phyloP scores from a whole-genome alignment of 2,329 filamentous ascomycete genomes.

The Aspergillus uvarum region DNA sequence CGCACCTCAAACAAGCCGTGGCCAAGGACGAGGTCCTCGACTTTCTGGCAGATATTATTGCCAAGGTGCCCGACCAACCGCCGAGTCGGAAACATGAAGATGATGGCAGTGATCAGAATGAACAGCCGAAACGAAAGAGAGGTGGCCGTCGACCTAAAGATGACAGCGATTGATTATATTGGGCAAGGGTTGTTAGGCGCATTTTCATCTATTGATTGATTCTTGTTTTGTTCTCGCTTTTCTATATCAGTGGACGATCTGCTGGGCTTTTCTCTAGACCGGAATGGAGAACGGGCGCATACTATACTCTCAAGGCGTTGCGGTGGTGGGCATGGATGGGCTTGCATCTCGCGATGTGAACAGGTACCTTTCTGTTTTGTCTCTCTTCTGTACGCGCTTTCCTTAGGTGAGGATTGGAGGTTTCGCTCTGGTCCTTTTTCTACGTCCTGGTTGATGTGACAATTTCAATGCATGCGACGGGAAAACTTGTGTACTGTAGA shows the following conservation, averaged over 20 bases:
- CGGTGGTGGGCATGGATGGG: conserved; percentile 22
- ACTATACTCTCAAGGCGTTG: conserved; percentile 24
- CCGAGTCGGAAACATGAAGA: conserved; percentile 45
- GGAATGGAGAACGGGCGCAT: conserved; percentile 28
- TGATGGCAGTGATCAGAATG: conserved; percentile 47
- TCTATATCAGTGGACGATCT: conserved; percentile 25
- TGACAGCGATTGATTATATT: conserved; percentile 33
- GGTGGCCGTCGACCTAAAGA: conserved; percentile 42
- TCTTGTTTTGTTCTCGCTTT: conserved; percentile 15
- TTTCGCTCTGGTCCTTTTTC: neutral
- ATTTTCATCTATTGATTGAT: conserved; percentile 7
- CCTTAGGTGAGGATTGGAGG: too few species aligned
- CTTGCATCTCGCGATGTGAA: conserved; percentile 26
- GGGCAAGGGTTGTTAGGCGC: neutral
- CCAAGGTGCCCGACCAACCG: conserved; percentile 71
- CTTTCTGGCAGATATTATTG: conserved; percentile 86
- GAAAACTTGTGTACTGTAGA: neutral
- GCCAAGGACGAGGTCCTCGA: conserved; percentile 89
- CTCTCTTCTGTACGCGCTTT: conserved; percentile 4
- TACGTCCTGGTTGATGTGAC: neutral
- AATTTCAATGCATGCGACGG: too few species aligned
- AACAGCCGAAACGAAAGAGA: conserved; percentile 50
- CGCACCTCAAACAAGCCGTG: conserved; percentile 89
- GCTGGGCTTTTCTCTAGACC: conserved; percentile 29
- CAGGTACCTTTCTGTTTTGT: conserved; percentile 9